Evolutionary conservation across 2,329 filamentous ascomycete genomes (phyloP), one percentile per base, ranked within the genome.

Genomic region (Cytospora piceae): DNA sequence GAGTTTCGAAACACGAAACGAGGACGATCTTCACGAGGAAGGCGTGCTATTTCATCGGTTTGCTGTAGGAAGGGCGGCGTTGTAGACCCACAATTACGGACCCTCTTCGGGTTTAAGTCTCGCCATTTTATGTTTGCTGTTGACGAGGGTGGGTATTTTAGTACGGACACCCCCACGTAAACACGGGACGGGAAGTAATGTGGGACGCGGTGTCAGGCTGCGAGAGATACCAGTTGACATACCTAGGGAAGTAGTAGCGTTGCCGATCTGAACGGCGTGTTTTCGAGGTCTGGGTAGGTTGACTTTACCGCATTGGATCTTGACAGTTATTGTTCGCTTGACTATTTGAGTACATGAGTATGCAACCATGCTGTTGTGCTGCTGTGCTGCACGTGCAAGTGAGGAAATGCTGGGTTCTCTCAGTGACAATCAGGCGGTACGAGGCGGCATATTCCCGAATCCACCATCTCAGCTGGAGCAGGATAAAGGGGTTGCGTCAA

Each of bases 81-180:
- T 9, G 29, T 9, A 34, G 49, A 37, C 52, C 65, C 61, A 66
- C 56, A 66, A 12, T 52, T 58, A 15, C 32, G 60, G 34, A 27
- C 55, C 34, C 54, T 59, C 39, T 11, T 64, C 57, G 56, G 61
- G 34, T 46, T 63, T 52, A 56, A 34, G 56, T 64, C 61, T 64
- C 56, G 65, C 65, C 65, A 66, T 55, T 24, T 4, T 29, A 29
- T 29, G 27, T 29, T 3, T 14, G 24, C 6, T 42, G 39, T 14
- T 58, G 39, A 56, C 51, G n/a, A 37, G 5, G n/a, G 51, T 60
- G 65, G 61, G n/a, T 31, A 51, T 7, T 37, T 37, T 37, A 2
- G 34, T 37, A 15, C 34, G 7, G 8, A 34, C 32, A 34, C 32
- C 7, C 32, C 7, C 34, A 15, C 34, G 14, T 12, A 9, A 15